Evolutionary conservation across 2,329 filamentous ascomycete species (phyloP), one percentile per base, ranked within the genome.

Genomic region (Davidsoniella australis): DNA sequence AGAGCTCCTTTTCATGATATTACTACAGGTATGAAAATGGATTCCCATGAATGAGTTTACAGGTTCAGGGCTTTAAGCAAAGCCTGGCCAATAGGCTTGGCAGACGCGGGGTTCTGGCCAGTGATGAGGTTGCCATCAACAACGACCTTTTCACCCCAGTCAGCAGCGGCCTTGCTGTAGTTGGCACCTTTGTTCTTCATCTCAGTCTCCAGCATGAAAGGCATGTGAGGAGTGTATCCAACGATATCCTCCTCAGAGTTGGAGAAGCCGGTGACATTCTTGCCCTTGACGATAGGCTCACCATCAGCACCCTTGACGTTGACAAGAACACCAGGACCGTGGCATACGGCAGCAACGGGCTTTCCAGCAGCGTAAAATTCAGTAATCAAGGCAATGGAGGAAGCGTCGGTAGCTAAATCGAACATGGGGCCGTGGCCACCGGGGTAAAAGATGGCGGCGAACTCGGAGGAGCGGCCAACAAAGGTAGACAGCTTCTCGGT

Each of bases 311-410:
- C 58, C 57, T 69, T 73, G 36, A 74, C 78, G 55, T 78, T 70
- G 45, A 71, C 67, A 14, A 85, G 66, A 10, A 72, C 80, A 3
- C 73, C 73, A 2, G 80, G 76, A 5, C 78, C 80, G 63, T 85
- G 80, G 66, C 80, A 84, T 42, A 85, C 78, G 3, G 80, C 76
- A 0, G 75, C 66, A 12, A 84, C 71, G 49, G 76, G 67, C 67
- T 82, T 82, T 54, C 70, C 73, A 2, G 70, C 68, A 38, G 66
- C 64, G 57, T 69, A 72, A 60, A 85, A 82, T 60, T 82, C 76
- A 53, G 67, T 64, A 57, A 80, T 75, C 36, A 85, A 63, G 54
- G 70, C 64, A 55, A 76, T 72, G 23, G 73, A 78, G n/a, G 67
- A 65, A 17, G 64, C 54, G 58, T 80, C 72, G 50, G 65, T 64